Base-by-base conservation (phyloP, 2,329 filamentous ascomycete species). In the Sclerotinia spermophila region DNA sequence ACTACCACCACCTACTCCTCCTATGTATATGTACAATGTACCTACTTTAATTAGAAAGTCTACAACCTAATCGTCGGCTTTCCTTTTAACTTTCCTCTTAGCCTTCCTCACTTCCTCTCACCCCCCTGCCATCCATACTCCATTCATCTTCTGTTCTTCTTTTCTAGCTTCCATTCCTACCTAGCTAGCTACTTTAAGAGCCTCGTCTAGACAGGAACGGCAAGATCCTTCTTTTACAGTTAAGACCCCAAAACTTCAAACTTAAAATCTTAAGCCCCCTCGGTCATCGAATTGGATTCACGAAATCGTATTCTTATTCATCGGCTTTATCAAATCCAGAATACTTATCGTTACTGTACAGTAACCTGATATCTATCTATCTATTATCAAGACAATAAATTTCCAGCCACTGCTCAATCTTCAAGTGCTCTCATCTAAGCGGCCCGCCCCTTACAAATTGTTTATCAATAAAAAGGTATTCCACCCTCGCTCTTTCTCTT, bases 401-500 rank as follows among this genome's bases (percentile, higher is more conserved):
- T 15, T 5, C 15, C 40, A 65, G 44, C 61, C 7, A 38, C 15
- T 24, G 35, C 30, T n/a, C 21, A 64, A 19, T 64, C 21, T 24
- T n/a, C 42, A 27, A 27, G 60, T 35, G 21, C 44, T 64, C 60
- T 48, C 42, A 48, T 11, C 42, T 33, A 27, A 60, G n/a, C 24
- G 35, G 6, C 19, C 2, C 42, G n/a, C 60, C 61, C 61, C 48
- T 53, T 27, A 33, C 24, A 65, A 65, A 38, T 51, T 51, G 30
- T 51, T 65, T 65, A 65, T 51, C 61, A 40, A 27, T 27, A 67
- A 66, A 67, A 66, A 67, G 45, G 60, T 66, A 45, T 45, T 68
- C 48, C 44, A 55, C 55, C 59, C 56, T 48, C 53, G 27, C 66
- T 53, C 27, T 40, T 67, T 62, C 68, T 66, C 58, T 59, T 58